Evolutionary conservation across 2,329 filamentous ascomycete species (phyloP).

Genomic region (Amylocarpus encephaloides): DNA sequence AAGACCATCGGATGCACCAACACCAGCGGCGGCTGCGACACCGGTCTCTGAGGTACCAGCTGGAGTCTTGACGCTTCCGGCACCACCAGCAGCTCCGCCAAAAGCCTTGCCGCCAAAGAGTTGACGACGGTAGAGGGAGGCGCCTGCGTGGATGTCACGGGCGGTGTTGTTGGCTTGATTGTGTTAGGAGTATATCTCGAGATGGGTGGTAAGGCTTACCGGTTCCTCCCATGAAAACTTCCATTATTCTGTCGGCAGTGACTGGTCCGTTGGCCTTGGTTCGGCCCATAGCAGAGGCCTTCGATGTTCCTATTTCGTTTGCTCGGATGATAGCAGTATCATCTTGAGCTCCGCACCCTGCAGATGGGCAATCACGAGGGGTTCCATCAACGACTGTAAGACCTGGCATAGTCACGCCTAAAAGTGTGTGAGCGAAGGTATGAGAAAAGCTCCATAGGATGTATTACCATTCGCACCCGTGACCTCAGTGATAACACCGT

Average conservation of each 20-base stretch:
- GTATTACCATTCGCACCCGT: conserved; percentile 48
- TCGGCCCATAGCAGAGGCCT: conserved; percentile 54
- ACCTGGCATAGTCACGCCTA: conserved; percentile 51
- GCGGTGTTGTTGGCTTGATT: conserved; percentile 34
- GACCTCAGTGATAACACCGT: conserved; percentile 49
- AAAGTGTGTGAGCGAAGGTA: background rate
- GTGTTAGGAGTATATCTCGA: background rate
- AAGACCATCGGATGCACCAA: conserved; percentile 45
- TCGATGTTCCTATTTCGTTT: conserved; percentile 47
- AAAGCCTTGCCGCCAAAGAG: background rate
- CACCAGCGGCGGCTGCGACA: conserved; percentile 48
- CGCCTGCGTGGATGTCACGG: conserved; percentile 62
- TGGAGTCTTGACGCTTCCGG: conserved; percentile 41
- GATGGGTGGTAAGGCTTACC: background rate
- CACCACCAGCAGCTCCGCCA: conserved; percentile 19
- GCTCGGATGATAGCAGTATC: conserved; percentile 66
- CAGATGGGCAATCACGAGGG: conserved; percentile 58
- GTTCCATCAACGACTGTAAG: conserved; percentile 60
- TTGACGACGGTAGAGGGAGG: conserved; percentile 26
- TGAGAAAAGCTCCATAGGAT: background rate
- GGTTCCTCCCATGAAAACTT: conserved; percentile 49
- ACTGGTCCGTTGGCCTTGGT: conserved; percentile 52
- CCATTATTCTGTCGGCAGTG: conserved; percentile 49
- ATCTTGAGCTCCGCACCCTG: conserved; percentile 56
- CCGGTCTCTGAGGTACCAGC: conserved; percentile 43